Evolutionary conservation across 768 basidiomycete genomes (phyloP), one percentile per base, ranked within the genome.

Genomic region (Mycena filopes): DNA sequence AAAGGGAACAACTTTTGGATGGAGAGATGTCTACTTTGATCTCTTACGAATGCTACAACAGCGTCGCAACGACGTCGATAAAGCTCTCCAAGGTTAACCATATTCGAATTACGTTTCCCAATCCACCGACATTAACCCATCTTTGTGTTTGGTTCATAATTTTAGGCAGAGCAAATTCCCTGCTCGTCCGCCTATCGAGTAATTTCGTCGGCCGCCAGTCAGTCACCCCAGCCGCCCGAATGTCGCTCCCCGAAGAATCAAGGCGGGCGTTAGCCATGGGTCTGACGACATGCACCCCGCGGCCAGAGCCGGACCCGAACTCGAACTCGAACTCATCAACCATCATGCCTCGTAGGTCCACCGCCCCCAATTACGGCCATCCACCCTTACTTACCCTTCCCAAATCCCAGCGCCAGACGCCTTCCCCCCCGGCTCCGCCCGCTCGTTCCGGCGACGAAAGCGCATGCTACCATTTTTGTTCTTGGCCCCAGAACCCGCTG

Each of bases 321-420:
- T n/a, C n/a, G n/a, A n/a, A n/a, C 21, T 23, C 36, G 15, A 38
- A 13, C 28, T 42, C 47, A 60, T 29, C 54, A 29, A 15, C 51
- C 60, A 29, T 54, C 33, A 66, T 66, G 65, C 65, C 60, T 7
- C 60, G 65, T 66, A 57, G 53, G 65, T 18, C 48, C n/a, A 45
- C 54, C 46, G 16, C 56, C 57, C 21, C 18, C 11, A 31, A 13
- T 18, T 31, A 15, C 36, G 36, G 36, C 11, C 4, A 11, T 2
- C 11, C 5, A 4, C 36, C 48, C 41, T 36, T 15, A 61, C 53
- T 9, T 18, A 6, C 23, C 3, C 20, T 31, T 21, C 29, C 7
- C 45, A 12, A n/a, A 3, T 50, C 23, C 15, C 23, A 66, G 65
- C 65, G 0, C 65, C 65, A 2, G 65, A 60, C n/a, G 60, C 60